phyloP scores from a whole-genome alignment of 345 rosid genomes.

The Carallia brachiata region DNA sequence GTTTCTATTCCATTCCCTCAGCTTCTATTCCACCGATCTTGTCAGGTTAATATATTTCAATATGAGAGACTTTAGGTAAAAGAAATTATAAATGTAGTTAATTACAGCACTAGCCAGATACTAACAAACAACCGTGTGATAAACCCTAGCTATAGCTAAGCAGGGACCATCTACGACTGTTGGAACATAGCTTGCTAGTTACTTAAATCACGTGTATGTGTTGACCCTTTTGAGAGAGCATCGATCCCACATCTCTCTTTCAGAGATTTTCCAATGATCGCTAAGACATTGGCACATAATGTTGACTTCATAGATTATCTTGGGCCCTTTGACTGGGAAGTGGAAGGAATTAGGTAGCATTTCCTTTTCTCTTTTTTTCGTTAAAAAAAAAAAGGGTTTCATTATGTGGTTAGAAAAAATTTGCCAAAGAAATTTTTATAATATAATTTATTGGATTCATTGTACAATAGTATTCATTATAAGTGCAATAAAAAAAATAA shows the following conservation, averaged over 20 bases:
- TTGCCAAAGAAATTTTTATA: too few species aligned
- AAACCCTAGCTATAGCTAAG: not conserved
- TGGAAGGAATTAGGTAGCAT: too few species aligned
- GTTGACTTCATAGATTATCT: not conserved
- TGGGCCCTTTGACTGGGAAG: not conserved
- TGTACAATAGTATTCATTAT: too few species aligned
- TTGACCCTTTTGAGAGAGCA: not conserved
- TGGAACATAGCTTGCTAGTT: not conserved
- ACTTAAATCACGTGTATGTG: not conserved
- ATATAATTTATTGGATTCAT: too few species aligned
- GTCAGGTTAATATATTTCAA: conserved; percentile 38
- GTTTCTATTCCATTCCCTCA: conserved; percentile 96
- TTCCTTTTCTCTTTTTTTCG: too few species aligned
- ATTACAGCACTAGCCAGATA: not conserved
- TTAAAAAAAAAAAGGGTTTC: too few species aligned
- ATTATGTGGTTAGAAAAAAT: too few species aligned
- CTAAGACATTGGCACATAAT: not conserved
- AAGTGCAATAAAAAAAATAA: too few species aligned
- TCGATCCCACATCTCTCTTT: not conserved
- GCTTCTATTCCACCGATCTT: conserved; percentile 91
- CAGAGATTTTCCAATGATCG: not conserved
- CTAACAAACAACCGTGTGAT: conserved; percentile 4
- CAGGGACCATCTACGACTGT: conserved; percentile 20
- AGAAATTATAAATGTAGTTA: not conserved
- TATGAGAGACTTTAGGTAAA: not conserved